Base-by-base conservation (phyloP, 768 basidiomycete species). In the Mrakia blollopis region DNA sequence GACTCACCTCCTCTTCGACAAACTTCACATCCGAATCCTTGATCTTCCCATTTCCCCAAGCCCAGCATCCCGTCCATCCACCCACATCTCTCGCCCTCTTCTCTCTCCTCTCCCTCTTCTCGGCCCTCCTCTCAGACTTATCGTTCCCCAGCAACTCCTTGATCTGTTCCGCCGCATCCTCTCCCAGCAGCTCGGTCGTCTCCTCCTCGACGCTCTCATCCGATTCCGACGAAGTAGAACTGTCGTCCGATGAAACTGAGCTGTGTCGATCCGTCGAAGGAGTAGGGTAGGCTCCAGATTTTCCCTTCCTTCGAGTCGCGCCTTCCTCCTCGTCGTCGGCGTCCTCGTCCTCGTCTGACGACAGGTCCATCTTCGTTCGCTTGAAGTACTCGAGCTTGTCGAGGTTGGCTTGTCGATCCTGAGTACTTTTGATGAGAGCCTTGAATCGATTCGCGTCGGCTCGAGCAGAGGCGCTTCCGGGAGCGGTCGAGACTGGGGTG, bases 31-130 rank as follows among this genome's bases (percentile, higher is more conserved):
- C 37, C 18, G 65, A 68, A 8, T 23, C 35, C 65, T 25, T 68
- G 35, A 37, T 39, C 65, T 39, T 37, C 35, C 65, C 65, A 6
- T 35, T 68, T 23, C 65, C 65, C 65, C 65, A 68, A 35, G 39
- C 65, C 65, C 65, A 68, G 65, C 65, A 68, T 0, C 65, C 65
- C 9, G 37, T 39, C 65, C 65, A 68, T 3, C 65, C 65, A 23
- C 65, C 65, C 23, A 68, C 1, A 0, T 39, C 65, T 25, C 39
- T 68, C 13, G 37, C 39, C 37, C n/a, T 68, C 25, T 21, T 37
- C 35, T 25, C 37, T 23, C 39, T 39, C 65, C 39, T 68, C 65
- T 16, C 37, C 18, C 39, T 37, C 37, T 39, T 35, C 39, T 68
- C 39, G 7, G 65, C 65, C 35, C 39, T 37, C 65, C 25, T 68